These are phyloP conservation scores for Chaetomiaceae sp. DNA, from an alignment of 2,329 filamentous ascomycete genomes.

Conservation along the genomic window DNA sequence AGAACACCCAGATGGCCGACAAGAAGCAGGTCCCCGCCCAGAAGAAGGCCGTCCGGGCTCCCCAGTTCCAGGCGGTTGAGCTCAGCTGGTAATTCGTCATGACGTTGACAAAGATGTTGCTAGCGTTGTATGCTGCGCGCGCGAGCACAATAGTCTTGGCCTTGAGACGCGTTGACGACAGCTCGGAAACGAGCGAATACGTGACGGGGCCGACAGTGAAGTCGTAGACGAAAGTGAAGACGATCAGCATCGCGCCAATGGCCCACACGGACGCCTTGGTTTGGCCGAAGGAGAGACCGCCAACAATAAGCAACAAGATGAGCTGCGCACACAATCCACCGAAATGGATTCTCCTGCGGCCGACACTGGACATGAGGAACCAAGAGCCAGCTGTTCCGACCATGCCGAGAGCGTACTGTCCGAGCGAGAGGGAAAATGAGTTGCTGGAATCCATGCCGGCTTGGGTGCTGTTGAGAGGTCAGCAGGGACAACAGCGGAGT, in stretches of 20 bases:
- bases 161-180: constrained; percentile 33
- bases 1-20: constrained; percentile 42
- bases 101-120: constrained; percentile 34
- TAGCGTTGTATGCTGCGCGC: constrained; percentile 30
- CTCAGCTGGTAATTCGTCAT: constrained; percentile 23
- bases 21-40: constrained; percentile 36
- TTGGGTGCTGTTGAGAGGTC: constrained; percentile 19
- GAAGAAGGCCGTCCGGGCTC: constrained; percentile 38
- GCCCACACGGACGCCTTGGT: constrained; percentile 21
- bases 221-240: constrained; percentile 26
- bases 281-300: constrained; percentile 30
- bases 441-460: constrained; percentile 21
- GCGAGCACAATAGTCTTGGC: constrained; percentile 42
- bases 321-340: constrained; percentile 39
- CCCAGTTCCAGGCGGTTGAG: constrained; percentile 34
- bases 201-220: constrained; percentile 28
- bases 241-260: constrained; percentile 24
- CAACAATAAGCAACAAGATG: constrained; percentile 41
- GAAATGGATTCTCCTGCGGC: constrained; percentile 43
- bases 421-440: constrained; percentile 20
- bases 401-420: constrained; percentile 34
- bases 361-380: constrained; percentile 39
- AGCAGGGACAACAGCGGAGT: background rate
- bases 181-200: constrained; percentile 27
- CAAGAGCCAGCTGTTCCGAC: constrained; percentile 44